Evolutionary conservation across 768 basidiomycete genomes (phyloP), one percentile per base, ranked within the genome.

Genomic region (Collybiopsis confluens): DNA sequence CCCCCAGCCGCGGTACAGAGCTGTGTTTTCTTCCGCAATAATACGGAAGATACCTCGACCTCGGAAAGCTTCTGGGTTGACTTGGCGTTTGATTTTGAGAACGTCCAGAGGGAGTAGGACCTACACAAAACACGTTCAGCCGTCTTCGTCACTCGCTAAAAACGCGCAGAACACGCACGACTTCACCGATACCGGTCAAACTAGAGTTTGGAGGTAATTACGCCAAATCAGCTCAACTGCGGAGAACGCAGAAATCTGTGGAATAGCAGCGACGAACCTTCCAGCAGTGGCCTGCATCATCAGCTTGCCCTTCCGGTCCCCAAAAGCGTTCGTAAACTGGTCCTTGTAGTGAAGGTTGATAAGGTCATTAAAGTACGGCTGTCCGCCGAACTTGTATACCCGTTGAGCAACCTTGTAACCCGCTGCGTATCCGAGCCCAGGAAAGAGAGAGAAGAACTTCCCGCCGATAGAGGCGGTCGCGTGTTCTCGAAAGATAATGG

Each of bases 1-100:
- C 42, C 95, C 95, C 92, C 95, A 97, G 26, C 96, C 96, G 58
- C 94, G 86, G 72, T 99, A 99, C 33, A 99, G 80, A 1, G 88
- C 81, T 8, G 89, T 82, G 54, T 94, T 92, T 66, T 98, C 96
- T 61, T 99, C 95, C 65, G 83, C 69, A 69, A 99, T 82, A 61
- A 99, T 92, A 51, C 88, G 87, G 52, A 97, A 58, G 60, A 94
- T 79, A 18, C 94, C 93, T 23, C 96, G 90, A 35, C 94, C 94
- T 33, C 92, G 89, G 83, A 99, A 93, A 1, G 96, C 96, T 63
- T 98, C 97, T 1, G 96, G 96, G 73, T 99, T 99, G 53, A 90
- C 91, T 74, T 99, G 96, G 49, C 94, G 88, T 75, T 97, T 98
- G 71, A 99, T 98, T 73, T 99, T 99, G 67, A 99, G 85, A 21